Percentiles rank a stretch among this genome's conserved stretches.
phyloP scores from a whole-genome alignment of 2,329 filamentous ascomycete genomes.

The Domatiomyces globalis region DNA sequence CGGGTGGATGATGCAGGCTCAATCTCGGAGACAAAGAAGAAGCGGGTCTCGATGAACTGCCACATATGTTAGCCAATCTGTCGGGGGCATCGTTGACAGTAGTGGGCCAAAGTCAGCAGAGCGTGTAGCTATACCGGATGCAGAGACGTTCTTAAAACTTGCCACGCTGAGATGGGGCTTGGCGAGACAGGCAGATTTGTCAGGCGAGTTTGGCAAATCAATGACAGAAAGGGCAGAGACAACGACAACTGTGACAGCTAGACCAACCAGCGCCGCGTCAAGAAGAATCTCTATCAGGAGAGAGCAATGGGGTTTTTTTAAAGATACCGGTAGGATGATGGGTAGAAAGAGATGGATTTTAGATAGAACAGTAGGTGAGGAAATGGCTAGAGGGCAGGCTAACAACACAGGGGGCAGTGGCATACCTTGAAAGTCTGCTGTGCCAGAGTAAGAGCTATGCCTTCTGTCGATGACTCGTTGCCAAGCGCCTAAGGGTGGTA shows the following conservation, averaged over 20 bases:
- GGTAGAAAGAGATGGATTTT: neutral
- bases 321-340: neutral
- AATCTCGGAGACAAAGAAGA: constrained; percentile 22
- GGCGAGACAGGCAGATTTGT: neutral
- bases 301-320: neutral
- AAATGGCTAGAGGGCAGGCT: neutral
- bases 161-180: neutral
- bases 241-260: no score
- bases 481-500: neutral
- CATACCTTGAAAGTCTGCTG: neutral
- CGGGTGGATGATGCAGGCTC: constrained; percentile 21
- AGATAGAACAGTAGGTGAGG: neutral
- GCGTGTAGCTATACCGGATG: neutral
- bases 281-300: neutral
- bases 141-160: neutral
- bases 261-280: neutral
- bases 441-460: neutral
- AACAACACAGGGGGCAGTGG: neutral
- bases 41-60: constrained; percentile 25
- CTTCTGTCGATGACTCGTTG: neutral
- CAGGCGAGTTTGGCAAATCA: neutral
- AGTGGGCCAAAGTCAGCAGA: neutral
- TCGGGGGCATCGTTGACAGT: neutral
- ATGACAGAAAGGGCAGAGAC: neutral
- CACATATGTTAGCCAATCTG: constrained; percentile 25